Base-by-base conservation (phyloP, 805 yeast species). In the Hanseniaspora mollemarum region DNA sequence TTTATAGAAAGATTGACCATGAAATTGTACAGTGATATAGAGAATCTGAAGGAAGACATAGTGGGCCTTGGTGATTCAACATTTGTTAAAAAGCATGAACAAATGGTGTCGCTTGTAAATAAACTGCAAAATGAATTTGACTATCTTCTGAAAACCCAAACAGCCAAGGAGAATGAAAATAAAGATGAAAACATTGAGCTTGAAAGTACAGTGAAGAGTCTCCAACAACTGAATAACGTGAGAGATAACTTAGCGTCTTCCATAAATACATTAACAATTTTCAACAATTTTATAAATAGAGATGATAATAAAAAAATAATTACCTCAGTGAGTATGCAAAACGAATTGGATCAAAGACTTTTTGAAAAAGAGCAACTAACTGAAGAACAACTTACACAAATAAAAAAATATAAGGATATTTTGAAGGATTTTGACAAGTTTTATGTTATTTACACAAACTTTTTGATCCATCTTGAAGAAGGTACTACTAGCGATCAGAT, bases 21-120 rank as follows among this genome's bases (percentile, higher is more conserved):
- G 10, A 54, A 56, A 29, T 37, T 60, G 6, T 60, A 60, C 41
- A 53, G 53, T 28, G 58, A 56, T n/a, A 43, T 60, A 6, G 63
- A 60, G 41, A 54, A 43, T 18, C 46, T 52, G n/a, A 60, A 58
- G 28, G 55, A 54, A 35, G 61, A 57, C 24, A n/a, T 39, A 10
- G 3, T 25, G 9, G 41, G 55, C 5, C 62, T 56, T 32, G 65
- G 55, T 22, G 33, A 29, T 7, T n/a, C 33, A 9, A 24, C 43
- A 19, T 28, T 45, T 8, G 19, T 21, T 18, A 19, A 28, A n/a
- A 36, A 37, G 16, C 49, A 45, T 40, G 43, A 45, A 4, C 25
- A 38, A 28, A 22, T 45, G 9, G 9, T 38, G 9, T 28, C 15
- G 8, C 13, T 28, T 8, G 49, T 28, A 8, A 24, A 45, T 21